Evolutionary conservation across 179 eudicot genomes (phyloP).

Genomic region (Spinacia oleracea): DNA sequence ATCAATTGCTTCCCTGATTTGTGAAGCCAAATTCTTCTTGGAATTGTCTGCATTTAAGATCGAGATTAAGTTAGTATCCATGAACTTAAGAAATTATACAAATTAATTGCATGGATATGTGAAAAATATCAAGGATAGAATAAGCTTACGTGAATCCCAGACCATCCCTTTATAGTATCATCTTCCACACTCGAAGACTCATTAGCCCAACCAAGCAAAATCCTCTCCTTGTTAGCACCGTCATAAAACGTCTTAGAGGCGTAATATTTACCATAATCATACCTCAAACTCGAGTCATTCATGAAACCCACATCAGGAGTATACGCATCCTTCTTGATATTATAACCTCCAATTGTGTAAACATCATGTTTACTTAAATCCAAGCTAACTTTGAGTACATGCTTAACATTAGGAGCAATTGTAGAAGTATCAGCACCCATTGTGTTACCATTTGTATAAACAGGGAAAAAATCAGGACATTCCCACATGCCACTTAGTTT

Average conservation of each 20-base stretch:
- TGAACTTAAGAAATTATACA: background rate
- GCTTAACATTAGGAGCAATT: conserved; percentile 20
- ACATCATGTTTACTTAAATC: conserved; percentile 45
- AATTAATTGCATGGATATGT: too few relatives aligned
- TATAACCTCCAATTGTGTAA: conserved; percentile 51
- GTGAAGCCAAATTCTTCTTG: conserved; percentile 35
- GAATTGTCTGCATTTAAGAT: conserved; percentile 27
- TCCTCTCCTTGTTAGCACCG: conserved; percentile 37
- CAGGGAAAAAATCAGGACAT: conserved; percentile 71
- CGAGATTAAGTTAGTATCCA: background rate
- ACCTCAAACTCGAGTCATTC: conserved; percentile 36
- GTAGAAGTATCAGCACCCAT: conserved; percentile 41
- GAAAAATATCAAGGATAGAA: too few relatives aligned
- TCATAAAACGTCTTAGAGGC: conserved; percentile 74
- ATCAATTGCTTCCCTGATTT: conserved; percentile 31
- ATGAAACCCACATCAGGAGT: conserved; percentile 36
- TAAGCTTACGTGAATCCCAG: conserved; percentile 49
- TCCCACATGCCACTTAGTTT: conserved; percentile 67
- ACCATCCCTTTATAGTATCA: conserved; percentile 51
- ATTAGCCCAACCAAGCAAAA: conserved; percentile 60
- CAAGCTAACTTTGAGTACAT: conserved; percentile 56
- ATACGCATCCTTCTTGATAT: conserved; percentile 32
- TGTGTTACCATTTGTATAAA: background rate
- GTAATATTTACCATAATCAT: conserved; percentile 54
- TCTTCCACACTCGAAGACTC: conserved; percentile 31